phyloP scores from a whole-genome alignment of 1,139 yeast genomes.

The Ogataea hybrid region DNA sequence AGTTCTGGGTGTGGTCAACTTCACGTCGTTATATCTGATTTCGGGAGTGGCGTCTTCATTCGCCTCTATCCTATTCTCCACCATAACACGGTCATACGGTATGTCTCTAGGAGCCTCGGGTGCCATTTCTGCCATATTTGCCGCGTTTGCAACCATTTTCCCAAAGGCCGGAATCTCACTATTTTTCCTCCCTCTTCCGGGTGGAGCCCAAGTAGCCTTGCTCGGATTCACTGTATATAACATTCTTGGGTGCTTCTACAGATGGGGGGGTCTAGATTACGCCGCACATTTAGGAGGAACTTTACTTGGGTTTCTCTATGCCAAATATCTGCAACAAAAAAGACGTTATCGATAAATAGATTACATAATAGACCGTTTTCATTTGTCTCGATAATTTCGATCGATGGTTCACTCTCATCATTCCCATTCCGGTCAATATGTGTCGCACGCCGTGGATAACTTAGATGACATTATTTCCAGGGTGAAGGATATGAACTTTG shows the following conservation, averaged over 20 bases:
- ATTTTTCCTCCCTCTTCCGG: slow-evolving; percentile 85
- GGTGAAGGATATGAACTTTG: slow-evolving; percentile 59
- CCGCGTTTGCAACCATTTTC: slow-evolving; percentile 69
- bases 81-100: slow-evolving; percentile 46
- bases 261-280: slow-evolving; percentile 83
- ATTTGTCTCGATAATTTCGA: neutral
- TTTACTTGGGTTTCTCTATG: slow-evolving; percentile 69
- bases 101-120: slow-evolving; percentile 60
- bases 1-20: slow-evolving; percentile 68
- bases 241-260: slow-evolving; percentile 63
- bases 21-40: slow-evolving; percentile 68
- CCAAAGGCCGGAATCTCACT: slow-evolving; percentile 79
- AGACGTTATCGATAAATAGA: slow-evolving; percentile 5
- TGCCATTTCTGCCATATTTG: slow-evolving; percentile 90
- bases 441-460: slow-evolving; percentile 80
- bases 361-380: slow-evolving; percentile 1
- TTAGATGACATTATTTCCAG: slow-evolving; percentile 64
- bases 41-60: slow-evolving; percentile 79
- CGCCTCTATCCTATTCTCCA: slow-evolving; percentile 68
- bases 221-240: slow-evolving; percentile 74
- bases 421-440: slow-evolving; percentile 89
- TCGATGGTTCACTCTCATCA: slow-evolving; percentile 70
- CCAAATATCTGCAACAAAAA: slow-evolving; percentile 29
- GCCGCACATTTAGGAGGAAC: slow-evolving; percentile 96
- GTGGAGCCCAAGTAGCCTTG: slow-evolving; percentile 86